Conservation (phyloP, 345 rosid genomes). For the Lepidium didymum region DNA sequence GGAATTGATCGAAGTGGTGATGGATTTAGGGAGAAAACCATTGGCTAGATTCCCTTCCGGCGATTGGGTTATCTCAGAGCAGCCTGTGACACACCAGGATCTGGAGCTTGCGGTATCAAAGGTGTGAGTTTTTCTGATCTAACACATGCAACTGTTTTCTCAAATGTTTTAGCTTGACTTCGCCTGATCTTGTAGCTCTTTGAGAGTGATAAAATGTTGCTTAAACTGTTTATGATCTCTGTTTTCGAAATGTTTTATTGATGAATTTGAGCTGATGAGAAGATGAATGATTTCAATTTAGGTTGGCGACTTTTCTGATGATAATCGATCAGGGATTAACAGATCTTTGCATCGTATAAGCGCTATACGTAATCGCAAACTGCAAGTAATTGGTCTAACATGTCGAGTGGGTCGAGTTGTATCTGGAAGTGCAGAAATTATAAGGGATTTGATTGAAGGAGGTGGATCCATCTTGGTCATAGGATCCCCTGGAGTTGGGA, state of each 20-base stretch:
- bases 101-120: conserved; percentile 66
- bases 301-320: conserved; percentile 98
- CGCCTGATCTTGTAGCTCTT: neutral
- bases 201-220: neutral
- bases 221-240: neutral
- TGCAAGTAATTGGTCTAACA: conserved; percentile 84
- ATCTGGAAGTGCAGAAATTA: conserved; percentile 83
- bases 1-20: conserved; percentile 79
- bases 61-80: conserved; percentile 76
- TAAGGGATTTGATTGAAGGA: conserved; percentile 74
- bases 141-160: conserved; percentile 5
- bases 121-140: conserved; percentile 33
- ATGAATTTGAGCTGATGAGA: neutral
- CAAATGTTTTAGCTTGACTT: neutral
- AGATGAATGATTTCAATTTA: conserved; percentile 8
- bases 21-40: conserved; percentile 92
- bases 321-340: conserved; percentile 85
- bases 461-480: conserved; percentile 93
- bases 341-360: conserved; percentile 92
- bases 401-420: conserved; percentile 93
- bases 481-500: conserved; percentile 95
- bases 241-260: neutral
- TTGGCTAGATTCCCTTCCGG: conserved; percentile 91
- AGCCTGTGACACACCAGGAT: conserved; percentile 65
- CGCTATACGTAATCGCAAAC: conserved; percentile 84